Conservation (phyloP, 2,329 filamentous ascomycete species). For the Colletotrichum sp. region DNA sequence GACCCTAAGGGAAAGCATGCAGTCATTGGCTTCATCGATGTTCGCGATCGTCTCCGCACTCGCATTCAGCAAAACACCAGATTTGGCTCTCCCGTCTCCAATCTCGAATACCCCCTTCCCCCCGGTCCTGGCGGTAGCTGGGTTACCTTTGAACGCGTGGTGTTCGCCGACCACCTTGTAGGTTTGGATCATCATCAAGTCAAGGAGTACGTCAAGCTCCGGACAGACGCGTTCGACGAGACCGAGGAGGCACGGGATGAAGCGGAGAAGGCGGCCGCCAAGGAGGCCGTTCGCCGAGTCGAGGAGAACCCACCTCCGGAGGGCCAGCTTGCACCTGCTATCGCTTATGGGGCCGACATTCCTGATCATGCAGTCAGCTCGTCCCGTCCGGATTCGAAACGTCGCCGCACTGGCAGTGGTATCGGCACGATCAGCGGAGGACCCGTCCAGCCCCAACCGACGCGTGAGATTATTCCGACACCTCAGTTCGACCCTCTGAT, state of each 20-base stretch:
- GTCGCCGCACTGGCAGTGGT: constrained; percentile 47
- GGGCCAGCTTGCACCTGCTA: constrained; percentile 43
- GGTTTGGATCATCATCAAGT: constrained; percentile 60
- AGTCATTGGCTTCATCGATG: constrained; percentile 67
- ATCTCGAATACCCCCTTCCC: constrained; percentile 48
- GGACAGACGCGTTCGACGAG: constrained; percentile 41
- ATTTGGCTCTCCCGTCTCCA: constrained; percentile 47
- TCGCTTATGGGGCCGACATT: constrained; percentile 57
- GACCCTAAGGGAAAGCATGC: constrained; percentile 57
- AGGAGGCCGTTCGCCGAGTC: constrained; percentile 51
- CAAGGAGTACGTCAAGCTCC: constrained; percentile 67
- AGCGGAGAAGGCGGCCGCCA: constrained; percentile 47
- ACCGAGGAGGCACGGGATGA: constrained; percentile 41
- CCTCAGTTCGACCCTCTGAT: constrained; percentile 45
- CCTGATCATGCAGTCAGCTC: constrained; percentile 45
- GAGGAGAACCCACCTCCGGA: constrained; percentile 48
- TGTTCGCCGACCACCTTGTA: constrained; percentile 62
- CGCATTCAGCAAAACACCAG: constrained; percentile 58
- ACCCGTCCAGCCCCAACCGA: constrained; percentile 16
- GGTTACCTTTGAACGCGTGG: constrained; percentile 66
- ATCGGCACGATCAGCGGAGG: constrained; percentile 36
- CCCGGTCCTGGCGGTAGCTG: constrained; percentile 66
- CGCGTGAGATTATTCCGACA: background rate
- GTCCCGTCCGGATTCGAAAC: constrained; percentile 46
- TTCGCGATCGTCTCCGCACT: constrained; percentile 64